Percentiles rank a stretch among this genome's conserved stretches.
Conservation (phyloP, 2,329 filamentous ascomycete genomes). For the Botrytis deweyae region DNA sequence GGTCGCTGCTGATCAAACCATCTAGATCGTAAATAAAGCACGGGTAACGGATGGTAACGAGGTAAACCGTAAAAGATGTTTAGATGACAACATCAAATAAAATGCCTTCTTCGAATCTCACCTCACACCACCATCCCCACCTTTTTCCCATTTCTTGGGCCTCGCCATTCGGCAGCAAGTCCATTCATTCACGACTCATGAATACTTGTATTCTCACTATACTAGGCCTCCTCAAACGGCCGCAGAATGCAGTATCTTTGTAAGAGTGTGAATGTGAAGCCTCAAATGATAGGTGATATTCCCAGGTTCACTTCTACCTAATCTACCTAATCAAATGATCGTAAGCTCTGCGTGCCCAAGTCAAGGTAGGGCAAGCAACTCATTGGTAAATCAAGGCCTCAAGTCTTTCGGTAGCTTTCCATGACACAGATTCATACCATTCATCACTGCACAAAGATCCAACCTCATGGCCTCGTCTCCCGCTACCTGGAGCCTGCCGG, state of each 20-base stretch:
- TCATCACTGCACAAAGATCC: neutral
- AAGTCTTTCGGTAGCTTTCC: conserved; percentile 11
- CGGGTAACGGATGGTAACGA: conserved; percentile 4
- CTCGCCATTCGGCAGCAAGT: conserved; percentile 1
- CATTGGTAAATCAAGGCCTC: conserved; percentile 3
- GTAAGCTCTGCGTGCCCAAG: conserved; percentile 29
- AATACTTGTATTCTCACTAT: conserved; percentile 15
- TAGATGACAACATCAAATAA: conserved; percentile 10
- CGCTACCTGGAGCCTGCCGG: conserved; percentile 32
- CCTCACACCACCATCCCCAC: conserved; percentile 8
- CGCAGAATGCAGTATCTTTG: conserved; percentile 22
- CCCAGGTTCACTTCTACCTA: conserved; percentile 14
- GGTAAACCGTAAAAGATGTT: neutral
- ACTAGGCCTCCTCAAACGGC: conserved; percentile 17
- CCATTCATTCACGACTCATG: conserved; percentile 9
- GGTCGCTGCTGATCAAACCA: conserved; percentile 17
- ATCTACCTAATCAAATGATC: conserved; percentile 29
- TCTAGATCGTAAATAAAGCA: conserved; percentile 7
- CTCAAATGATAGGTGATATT: conserved; percentile 27
- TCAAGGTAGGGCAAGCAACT: conserved; percentile 11
- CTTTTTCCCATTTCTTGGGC: neutral
- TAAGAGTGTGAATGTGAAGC: conserved; percentile 23
- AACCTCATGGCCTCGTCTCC: conserved; percentile 32
- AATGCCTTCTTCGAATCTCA: neutral
- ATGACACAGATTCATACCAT: neutral